Conservation (phyloP, 2,329 filamentous ascomycete genomes). For the Mycosphaerella sp. region DNA sequence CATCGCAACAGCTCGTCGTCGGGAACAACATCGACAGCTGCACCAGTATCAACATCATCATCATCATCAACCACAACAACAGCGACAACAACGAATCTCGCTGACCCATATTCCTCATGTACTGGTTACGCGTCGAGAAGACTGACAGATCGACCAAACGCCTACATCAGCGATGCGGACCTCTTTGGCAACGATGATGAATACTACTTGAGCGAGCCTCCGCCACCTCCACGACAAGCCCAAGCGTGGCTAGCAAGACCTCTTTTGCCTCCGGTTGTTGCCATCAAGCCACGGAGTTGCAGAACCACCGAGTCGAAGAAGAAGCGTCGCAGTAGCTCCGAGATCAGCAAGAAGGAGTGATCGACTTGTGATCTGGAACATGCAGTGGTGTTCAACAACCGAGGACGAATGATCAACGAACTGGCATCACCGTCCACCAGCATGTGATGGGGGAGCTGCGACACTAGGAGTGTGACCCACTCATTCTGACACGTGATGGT, state of each 20-base stretch:
- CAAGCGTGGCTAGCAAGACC: constrained; percentile 31
- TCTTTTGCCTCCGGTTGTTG: constrained; percentile 27
- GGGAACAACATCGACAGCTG: constrained; percentile 13
- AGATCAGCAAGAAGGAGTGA: constrained; percentile 20
- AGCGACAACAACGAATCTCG: constrained; percentile 9
- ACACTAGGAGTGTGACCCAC: too few relatives aligned
- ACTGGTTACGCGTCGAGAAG: constrained; percentile 17
- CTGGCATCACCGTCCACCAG: neutral
- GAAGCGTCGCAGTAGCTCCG: constrained; percentile 17
- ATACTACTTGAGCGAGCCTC: constrained; percentile 31
- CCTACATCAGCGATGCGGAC: constrained; percentile 36
- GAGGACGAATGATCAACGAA: neutral
- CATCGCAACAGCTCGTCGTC: neutral
- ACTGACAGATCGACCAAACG: constrained; percentile 23
- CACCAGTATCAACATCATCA: neutral
- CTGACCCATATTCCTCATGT: constrained; percentile 20
- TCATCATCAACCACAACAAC: constrained; percentile 16
- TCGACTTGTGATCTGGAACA: neutral
- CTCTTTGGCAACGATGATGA: constrained; percentile 33
- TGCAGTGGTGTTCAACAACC: neutral
- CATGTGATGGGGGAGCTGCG: too few relatives aligned
- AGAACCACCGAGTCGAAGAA: constrained; percentile 19
- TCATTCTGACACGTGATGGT: too few relatives aligned
- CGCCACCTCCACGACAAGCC: constrained; percentile 31
- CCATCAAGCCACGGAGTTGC: constrained; percentile 18